A percentile compares a stretch with the other conserved stretches of the same genome.
phyloP scores from a whole-genome alignment of 1,284 basidiomycete genomes.

The Polyporus tsugae region DNA sequence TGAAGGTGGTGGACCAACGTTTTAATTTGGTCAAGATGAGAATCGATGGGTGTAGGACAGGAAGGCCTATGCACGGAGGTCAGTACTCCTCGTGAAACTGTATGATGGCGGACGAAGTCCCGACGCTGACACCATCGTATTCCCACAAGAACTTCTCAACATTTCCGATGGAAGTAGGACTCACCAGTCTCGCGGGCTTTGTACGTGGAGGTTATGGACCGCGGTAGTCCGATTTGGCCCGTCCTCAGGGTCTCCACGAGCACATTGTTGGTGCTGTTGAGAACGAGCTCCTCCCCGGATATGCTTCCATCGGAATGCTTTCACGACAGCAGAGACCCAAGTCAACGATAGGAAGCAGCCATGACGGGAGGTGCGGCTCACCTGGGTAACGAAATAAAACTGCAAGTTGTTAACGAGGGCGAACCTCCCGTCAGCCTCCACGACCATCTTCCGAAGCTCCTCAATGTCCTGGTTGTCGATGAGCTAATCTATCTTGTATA shows the following conservation, averaged over 20 bases:
- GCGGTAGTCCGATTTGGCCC: slow-evolving; percentile 42
- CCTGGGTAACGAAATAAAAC: slow-evolving; percentile 42
- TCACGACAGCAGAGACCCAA: too few species aligned
- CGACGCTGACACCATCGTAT: too few species aligned
- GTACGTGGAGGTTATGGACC: slow-evolving; percentile 32
- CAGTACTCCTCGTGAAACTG: not conserved
- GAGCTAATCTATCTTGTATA: slow-evolving; percentile 46
- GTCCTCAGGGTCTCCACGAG: slow-evolving; percentile 43
- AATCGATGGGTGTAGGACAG: slow-evolving; percentile 43
- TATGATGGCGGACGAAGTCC: too few species aligned
- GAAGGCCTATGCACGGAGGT: slow-evolving; percentile 30
- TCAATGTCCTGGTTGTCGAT: slow-evolving; percentile 38
- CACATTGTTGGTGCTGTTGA: slow-evolving; percentile 39
- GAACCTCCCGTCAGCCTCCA: slow-evolving; percentile 37
- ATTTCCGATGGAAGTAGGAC: not conserved
- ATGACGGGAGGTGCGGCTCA: slow-evolving; percentile 6
- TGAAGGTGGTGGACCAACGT: slow-evolving; percentile 41
- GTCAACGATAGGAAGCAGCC: not conserved
- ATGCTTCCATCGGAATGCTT: slow-evolving; percentile 2
- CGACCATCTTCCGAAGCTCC: slow-evolving; percentile 34
- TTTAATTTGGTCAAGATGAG: slow-evolving; percentile 47
- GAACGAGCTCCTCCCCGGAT: slow-evolving; percentile 28
- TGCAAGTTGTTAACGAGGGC: slow-evolving; percentile 37
- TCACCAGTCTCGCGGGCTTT: slow-evolving; percentile 20
- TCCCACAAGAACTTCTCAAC: not conserved